Percentiles rank a stretch among this genome's conserved stretches.
Conservation (phyloP, 352 stramenopile species). For the Phytophthora hibernalis region DNA sequence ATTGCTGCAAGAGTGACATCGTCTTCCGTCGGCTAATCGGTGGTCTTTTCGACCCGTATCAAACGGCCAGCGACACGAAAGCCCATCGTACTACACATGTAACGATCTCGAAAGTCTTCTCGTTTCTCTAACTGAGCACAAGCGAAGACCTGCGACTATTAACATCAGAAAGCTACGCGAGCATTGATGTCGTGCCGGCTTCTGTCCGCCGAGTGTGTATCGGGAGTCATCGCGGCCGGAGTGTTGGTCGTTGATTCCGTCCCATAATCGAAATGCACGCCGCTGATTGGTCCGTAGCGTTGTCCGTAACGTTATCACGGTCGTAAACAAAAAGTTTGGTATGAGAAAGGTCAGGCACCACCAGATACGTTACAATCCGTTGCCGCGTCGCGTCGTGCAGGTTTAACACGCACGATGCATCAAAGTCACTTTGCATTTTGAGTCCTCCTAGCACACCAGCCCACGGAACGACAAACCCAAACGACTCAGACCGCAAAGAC, state of each 20-base stretch:
- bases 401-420: neutral
- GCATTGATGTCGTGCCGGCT: too few relatives aligned
- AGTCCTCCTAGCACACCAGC: neutral
- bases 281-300: neutral
- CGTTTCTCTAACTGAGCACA: too few relatives aligned
- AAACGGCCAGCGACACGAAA: too few relatives aligned
- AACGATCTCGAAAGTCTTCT: too few relatives aligned
- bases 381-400: neutral
- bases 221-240: conserved; percentile 1
- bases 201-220: neutral
- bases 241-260: conserved; percentile 11
- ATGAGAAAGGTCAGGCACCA: neutral
- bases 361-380: too few relatives aligned
- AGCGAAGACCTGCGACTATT: too few relatives aligned
- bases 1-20: neutral
- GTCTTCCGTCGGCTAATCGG: too few relatives aligned
- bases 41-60: too few relatives aligned
- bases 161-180: too few relatives aligned
- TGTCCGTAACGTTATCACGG: too few relatives aligned
- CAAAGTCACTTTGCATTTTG: conserved; percentile 3
- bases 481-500: neutral
- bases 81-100: too few relatives aligned
- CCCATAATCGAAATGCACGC: conserved; percentile 1
- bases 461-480: neutral
- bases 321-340: conserved; percentile 1